Base-by-base conservation (phyloP, 140 eudicot genomes). In the Cichorium intybus region DNA sequence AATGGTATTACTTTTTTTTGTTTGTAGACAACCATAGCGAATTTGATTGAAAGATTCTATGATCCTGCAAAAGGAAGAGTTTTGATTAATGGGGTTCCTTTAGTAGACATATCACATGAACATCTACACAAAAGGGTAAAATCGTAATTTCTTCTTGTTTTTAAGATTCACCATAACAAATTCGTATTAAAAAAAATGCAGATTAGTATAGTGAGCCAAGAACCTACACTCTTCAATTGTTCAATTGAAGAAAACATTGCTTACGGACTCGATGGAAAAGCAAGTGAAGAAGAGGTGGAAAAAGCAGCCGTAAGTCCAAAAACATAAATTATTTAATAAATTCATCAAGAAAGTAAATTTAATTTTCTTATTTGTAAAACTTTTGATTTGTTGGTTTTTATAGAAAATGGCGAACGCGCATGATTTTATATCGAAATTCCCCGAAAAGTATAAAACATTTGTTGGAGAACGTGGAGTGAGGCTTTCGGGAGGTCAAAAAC, bases 331-430 rank as follows among this genome's bases (percentile, higher is more conserved):
- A 16, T 16, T 5, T 53, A 23, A 14, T 18, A 24, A 56, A 34
- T 23, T 60, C 35, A 0, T 69, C 51, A 43, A 18, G 12, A 63
- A 64, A 21, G 50, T 45, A 2, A 59, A 34, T 3, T 52, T 29
- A 29, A 39, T 51, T 54, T 33, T 48, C 12, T 43, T 52, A 4
- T 35, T 50, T 7, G 24, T 51, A 9, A 37, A 22, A 20, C 0
- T 7, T 41, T 37, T 20, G n/a, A 15, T 12, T 27, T 27, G 29
- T 71, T 41, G 17, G 10, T 24, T 23, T 33, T 37, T 16, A 21
- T 80, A 91, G 97, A 91, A 82, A 87, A 87, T 91, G 97, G 97
- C 97, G 16, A 91, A 91, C 69, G 96, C 97, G 1, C 96, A 87
- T 60, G 97, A 91, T 14, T 91, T 91, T 34, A 57, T 91, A 37